Evolutionary conservation across 2,329 filamentous ascomycete species (phyloP).

Genomic region (Penicillium sp.): DNA sequence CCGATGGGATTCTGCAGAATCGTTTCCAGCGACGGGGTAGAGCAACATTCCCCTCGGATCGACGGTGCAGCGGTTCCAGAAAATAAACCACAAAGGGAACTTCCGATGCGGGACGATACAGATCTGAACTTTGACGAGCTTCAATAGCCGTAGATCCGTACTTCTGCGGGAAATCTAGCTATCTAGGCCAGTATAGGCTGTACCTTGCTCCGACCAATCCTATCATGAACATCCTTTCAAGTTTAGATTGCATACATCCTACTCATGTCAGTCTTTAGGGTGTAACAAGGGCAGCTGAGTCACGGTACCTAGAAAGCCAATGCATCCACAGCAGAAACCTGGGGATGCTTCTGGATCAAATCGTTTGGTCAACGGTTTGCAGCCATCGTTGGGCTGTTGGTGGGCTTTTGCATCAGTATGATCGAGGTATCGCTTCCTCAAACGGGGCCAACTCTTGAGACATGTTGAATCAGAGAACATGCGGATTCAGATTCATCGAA

Average conservation of each 20-base stretch:
- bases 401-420: neutral
- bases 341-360: neutral
- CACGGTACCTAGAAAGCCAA: neutral
- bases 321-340: neutral
- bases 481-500: neutral
- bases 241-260: neutral
- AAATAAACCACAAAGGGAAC: neutral
- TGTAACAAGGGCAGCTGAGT: neutral
- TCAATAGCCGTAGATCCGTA: neutral
- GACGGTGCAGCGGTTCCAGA: conserved; percentile 1
- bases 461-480: neutral
- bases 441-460: neutral
- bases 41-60: conserved; percentile 8
- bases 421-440: neutral
- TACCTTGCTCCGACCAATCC: neutral
- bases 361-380: neutral
- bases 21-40: conserved; percentile 4
- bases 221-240: neutral
- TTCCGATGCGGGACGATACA: conserved; percentile 1
- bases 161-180: neutral
- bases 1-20: conserved; percentile 1
- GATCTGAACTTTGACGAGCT: neutral
- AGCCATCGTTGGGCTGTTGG: neutral
- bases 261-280: neutral
- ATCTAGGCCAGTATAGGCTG: neutral